phyloP scores from a whole-genome alignment of 2,329 filamentous ascomycete genomes.

The Rhexocercosporidium sp. region DNA sequence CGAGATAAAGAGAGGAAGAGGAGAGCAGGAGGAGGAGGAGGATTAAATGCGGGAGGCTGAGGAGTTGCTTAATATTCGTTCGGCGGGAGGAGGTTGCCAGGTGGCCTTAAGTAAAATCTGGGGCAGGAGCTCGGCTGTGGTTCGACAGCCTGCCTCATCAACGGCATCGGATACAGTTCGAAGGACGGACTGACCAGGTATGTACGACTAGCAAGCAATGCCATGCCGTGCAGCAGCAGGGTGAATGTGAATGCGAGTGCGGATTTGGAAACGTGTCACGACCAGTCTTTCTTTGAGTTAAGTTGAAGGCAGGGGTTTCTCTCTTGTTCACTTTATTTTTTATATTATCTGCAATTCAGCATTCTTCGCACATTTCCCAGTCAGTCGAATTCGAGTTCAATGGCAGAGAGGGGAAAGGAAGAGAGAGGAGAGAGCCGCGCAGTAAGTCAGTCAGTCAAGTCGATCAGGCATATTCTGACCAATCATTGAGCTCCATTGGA shows the following conservation, averaged over 20 bases:
- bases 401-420: constrained; percentile 1
- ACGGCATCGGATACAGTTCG: background rate
- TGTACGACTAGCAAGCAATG: background rate
- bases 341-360: background rate
- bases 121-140: background rate
- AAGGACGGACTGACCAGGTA: background rate
- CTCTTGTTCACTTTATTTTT: background rate
- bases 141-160: constrained; percentile 3
- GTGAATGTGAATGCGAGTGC: too few relatives aligned
- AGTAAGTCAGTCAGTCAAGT: too few relatives aligned
- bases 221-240: background rate
- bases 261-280: constrained; percentile 11
- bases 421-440: background rate
- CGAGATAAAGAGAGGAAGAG: constrained; percentile 23
- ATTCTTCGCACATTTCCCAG: background rate
- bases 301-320: background rate
- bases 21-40: background rate
- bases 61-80: constrained; percentile 20
- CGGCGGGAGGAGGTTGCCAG: constrained; percentile 9
- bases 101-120: constrained; percentile 7
- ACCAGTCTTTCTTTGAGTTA: background rate
- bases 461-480: constrained; percentile 5
- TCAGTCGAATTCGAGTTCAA: background rate
- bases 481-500: constrained; percentile 8
- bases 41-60: constrained; percentile 24